Conservation (phyloP, 2,329 filamentous ascomycete genomes). For the Phialophora verrucosa region DNA sequence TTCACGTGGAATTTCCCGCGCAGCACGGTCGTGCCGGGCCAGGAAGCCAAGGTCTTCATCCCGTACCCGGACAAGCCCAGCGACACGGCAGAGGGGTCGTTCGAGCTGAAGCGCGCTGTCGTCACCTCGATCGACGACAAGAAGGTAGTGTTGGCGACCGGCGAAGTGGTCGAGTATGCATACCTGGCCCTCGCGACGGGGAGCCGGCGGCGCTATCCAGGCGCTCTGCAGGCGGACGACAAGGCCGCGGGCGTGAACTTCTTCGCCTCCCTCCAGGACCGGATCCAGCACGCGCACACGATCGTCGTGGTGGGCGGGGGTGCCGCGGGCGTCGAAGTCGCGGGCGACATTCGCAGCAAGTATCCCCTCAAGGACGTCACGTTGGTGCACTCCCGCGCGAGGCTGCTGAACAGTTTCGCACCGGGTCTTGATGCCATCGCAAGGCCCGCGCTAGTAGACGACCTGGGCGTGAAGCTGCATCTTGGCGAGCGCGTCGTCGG, state of each 20-base stretch:
- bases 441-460: slow-evolving; percentile 30
- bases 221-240: slow-evolving; percentile 21
- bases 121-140: slow-evolving; percentile 49
- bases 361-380: slow-evolving; percentile 56
- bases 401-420: slow-evolving; percentile 38
- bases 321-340: slow-evolving; percentile 59
- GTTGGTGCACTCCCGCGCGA: slow-evolving; percentile 54
- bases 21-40: slow-evolving; percentile 61
- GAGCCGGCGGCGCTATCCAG: slow-evolving; percentile 41
- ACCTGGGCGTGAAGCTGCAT: slow-evolving; percentile 37
- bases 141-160: slow-evolving; percentile 51
- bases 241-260: slow-evolving; percentile 26
- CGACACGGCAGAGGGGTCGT: slow-evolving; percentile 45
- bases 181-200: slow-evolving; percentile 66
- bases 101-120: slow-evolving; percentile 51
- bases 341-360: slow-evolving; percentile 56
- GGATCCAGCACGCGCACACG: slow-evolving; percentile 52
- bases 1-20: slow-evolving; percentile 66
- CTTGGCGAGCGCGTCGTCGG: slow-evolving; percentile 30
- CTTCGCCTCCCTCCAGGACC: slow-evolving; percentile 38
- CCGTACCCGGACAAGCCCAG: slow-evolving; percentile 59
- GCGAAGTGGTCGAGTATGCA: slow-evolving; percentile 58
- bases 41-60: slow-evolving; percentile 66
- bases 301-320: slow-evolving; percentile 57
- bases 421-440: slow-evolving; percentile 30